Evolutionary conservation across 2,329 filamentous ascomycete genomes (phyloP).

Genomic region (Ophiognomonia clavigignenti-juglandacearum): DNA sequence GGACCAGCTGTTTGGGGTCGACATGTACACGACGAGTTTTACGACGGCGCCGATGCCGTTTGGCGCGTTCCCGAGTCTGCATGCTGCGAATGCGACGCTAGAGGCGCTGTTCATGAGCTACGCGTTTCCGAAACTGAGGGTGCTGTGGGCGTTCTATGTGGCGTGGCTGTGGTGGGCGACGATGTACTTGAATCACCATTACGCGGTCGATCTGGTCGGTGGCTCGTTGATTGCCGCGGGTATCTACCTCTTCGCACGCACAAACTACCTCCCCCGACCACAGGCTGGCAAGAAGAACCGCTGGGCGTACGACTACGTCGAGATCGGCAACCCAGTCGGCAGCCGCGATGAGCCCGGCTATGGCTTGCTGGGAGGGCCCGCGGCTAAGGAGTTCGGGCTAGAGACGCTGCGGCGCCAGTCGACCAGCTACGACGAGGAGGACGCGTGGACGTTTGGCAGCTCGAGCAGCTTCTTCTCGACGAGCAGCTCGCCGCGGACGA

Average conservation of each 20-base stretch:
- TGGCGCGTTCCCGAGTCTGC: slow-evolving; percentile 89
- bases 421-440: slow-evolving; percentile 56
- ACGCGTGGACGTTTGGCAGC: slow-evolving; percentile 87
- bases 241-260: slow-evolving; percentile 77
- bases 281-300: slow-evolving; percentile 82
- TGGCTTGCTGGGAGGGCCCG: too few relatives aligned
- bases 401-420: slow-evolving; percentile 34
- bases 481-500: slow-evolving; percentile 29
- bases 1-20: slow-evolving; percentile 83
- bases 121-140: slow-evolving; percentile 78
- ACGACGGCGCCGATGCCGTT: slow-evolving; percentile 88
- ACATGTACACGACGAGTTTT: slow-evolving; percentile 91
- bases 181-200: slow-evolving; percentile 97
- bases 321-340: slow-evolving; percentile 57
- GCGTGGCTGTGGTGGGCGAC: slow-evolving; percentile 98
- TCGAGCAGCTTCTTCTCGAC: slow-evolving; percentile 66
- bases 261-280: slow-evolving; percentile 74
- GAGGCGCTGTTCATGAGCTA: slow-evolving; percentile 92
- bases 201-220: slow-evolving; percentile 85
- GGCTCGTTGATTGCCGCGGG: slow-evolving; percentile 75
- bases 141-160: slow-evolving; percentile 76
- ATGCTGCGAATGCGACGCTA: slow-evolving; percentile 83
- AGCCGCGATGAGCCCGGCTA: slow-evolving; percentile 41
- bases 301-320: slow-evolving; percentile 95
- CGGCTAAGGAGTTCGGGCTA: too few relatives aligned